These are phyloP conservation scores for Geotrichum citri-aurantii DNA, from an alignment of 1,139 yeast species.

Conservation along the genomic window DNA sequence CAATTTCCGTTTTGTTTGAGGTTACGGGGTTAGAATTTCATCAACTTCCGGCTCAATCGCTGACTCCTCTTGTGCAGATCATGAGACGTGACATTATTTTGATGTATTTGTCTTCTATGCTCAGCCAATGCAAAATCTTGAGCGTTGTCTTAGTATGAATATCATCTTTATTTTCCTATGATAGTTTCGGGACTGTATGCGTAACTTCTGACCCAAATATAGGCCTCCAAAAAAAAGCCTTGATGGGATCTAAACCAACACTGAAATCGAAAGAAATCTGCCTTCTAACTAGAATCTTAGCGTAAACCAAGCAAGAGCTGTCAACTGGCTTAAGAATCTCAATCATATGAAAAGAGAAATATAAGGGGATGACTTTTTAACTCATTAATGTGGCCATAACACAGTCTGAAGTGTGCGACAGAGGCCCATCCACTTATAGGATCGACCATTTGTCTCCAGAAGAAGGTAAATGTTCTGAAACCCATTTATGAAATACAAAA, in stretches of 20 bases:
- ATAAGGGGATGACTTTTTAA: background rate
- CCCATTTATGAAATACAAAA: background rate
- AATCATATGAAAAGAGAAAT: background rate
- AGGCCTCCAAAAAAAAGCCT: background rate
- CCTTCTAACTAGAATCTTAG: background rate
- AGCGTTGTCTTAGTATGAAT: background rate
- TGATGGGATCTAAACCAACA: background rate
- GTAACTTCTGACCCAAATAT: background rate
- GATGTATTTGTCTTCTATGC: background rate
- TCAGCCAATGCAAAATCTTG: background rate
- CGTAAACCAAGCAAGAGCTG: background rate
- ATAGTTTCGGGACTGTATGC: background rate
- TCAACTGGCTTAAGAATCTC: background rate
- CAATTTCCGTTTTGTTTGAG: background rate
- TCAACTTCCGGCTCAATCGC: background rate
- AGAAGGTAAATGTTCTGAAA: background rate
- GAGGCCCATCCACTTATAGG: background rate
- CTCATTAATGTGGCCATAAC: background rate
- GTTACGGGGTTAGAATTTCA: background rate
- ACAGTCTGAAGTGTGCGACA: background rate
- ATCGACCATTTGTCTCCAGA: background rate
- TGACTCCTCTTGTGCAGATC: background rate
- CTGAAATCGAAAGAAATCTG: background rate
- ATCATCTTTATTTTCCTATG: background rate
- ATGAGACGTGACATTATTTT: too few species aligned